Percentiles rank a stretch among this genome's conserved stretches.
Evolutionary conservation across 495 filamentous ascomycete genomes (phyloP).

Genomic region (Parathielavia hyrcaniae): DNA sequence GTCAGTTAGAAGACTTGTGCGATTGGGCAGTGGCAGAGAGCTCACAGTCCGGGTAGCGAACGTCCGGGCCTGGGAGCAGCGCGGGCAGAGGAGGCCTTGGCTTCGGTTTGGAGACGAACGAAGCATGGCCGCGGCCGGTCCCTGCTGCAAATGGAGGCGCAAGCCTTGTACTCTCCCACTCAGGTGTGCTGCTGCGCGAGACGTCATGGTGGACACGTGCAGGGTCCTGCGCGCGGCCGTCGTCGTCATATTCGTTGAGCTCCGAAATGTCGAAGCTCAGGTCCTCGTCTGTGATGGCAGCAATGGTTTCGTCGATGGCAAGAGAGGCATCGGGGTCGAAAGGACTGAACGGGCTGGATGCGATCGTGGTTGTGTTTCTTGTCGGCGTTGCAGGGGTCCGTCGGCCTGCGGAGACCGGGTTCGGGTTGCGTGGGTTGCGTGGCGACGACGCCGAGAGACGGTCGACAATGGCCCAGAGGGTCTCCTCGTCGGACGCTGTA

Average conservation of each 20-base stretch:
- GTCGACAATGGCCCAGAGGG: conserved; percentile 22
- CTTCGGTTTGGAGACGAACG: conserved; percentile 21
- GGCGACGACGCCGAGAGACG: conserved; percentile 16
- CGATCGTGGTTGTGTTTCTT: conserved; percentile 1
- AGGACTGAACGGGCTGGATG: not conserved
- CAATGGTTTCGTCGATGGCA: conserved; percentile 17
- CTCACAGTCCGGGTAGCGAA: conserved; percentile 47
- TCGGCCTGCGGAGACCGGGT: not conserved
- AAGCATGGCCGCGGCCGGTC: conserved; percentile 9
- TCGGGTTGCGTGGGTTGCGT: not conserved
- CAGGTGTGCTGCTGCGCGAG: not conserved
- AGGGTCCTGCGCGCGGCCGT: conserved; percentile 12
- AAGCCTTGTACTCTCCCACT: not conserved
- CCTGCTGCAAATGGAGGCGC: conserved; percentile 13
- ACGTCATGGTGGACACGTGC: not conserved
- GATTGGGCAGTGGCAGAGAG: conserved; percentile 4
- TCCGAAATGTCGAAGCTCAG: conserved; percentile 26
- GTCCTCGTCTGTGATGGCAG: conserved; percentile 19
- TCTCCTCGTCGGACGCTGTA: conserved; percentile 53
- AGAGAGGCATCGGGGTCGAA: conserved; percentile 6
- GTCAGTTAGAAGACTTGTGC: conserved; percentile 30
- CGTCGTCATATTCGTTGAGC: conserved; percentile 9
- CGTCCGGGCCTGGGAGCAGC: conserved; percentile 17
- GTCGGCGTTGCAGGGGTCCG: not conserved
- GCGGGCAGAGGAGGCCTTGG: conserved; percentile 11